Evolutionary conservation across 2,329 filamentous ascomycete genomes (phyloP), one percentile per base, ranked within the genome.

Genomic region (Paraphaeosphaeria sporulosa): DNA sequence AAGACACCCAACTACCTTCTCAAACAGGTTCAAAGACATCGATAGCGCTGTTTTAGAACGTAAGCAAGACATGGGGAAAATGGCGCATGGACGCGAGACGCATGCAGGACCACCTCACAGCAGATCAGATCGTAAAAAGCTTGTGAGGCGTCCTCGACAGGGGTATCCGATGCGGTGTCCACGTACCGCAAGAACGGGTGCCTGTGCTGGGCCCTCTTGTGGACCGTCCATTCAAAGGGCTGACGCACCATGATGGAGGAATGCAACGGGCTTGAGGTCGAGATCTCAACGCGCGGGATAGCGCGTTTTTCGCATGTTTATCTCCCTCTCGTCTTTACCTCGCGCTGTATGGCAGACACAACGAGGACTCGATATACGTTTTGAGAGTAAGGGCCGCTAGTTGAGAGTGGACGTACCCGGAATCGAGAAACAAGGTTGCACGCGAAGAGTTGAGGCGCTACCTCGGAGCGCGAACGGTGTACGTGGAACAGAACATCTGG

Each of bases 371-470:
- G 50, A 13, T 27, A 30, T 42, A 30, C 21, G 21, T 19, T 27
- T 12, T 17, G 23, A 23, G 15, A 50, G 36, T 30, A 25, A 36
- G 30, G 52, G 30, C n/a, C 36, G 25, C 38, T 23, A 32, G 25
- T 15, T 6, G 25, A 55, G 42, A 40, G 52, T 23, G 27, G 27
- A 34, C 21, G 19, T 47, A 25, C n/a, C 32, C 30, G 30, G 19
- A 36, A 17, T 21, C 34, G 49, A 52, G 27, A 36, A 55, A 42
- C 52, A 46, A 47, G 42, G 52, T 46, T 27, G 52, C 15, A 55
- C 52, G 42, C 42, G 42, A 55, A 54, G 17, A 38, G 17, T 36
- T 40, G 40, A 53, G 51, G 51, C 51, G 40, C 51, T 17, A 34
- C 30, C 12, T 23, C 21, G 6, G 40, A 23, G 36, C 17, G 34